Base-by-base conservation (phyloP, 2,329 filamentous ascomycete species). In the Fusarium chlamydosporum region DNA sequence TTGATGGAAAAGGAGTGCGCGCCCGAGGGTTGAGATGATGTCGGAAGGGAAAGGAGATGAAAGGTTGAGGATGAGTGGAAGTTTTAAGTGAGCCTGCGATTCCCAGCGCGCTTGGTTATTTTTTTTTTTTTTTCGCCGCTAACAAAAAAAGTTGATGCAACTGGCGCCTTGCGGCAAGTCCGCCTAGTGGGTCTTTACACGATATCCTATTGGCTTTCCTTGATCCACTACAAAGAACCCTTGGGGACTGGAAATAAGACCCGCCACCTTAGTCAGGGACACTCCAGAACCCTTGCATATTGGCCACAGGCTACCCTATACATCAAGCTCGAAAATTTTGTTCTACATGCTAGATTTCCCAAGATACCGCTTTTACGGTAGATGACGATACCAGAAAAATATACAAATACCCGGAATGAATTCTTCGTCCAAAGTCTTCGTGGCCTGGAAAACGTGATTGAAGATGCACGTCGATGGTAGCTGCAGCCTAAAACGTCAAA, bases 91-190 rank as follows among this genome's bases (percentile, higher is more conserved):
- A 55, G 59, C 51, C 58, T 61, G 59, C 65, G 55, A 58, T 60
- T 62, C 48, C 56, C 61, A 23, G 69, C 72, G 68, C 67, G 68
- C 63, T 58, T 70, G 64, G 64, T 70, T 70, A 50, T 4, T 71
- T 65, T 72, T 74, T 72, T 63, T n/a, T n/a, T n/a, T 70, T 72
- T 73, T 76, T 72, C 65, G 69, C 70, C 71, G 71, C 74, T 73
- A 75, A 59, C 50, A 43, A 43, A 62, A 72, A 73, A 70, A 68
- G 59, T 61, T 60, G 59, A 61, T 56, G 67, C 59, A 62, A 23
- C 65, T 66, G 58, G 57, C 61, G 47, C 47, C 47, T 59, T 68
- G 63, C 71, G 72, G 72, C 68, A 70, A 59, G 70, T 61, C 72
- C 72, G 72, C 56, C 23, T 37, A 23, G 61, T 20, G 56, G 60